phyloP scores from a whole-genome alignment of 2,329 filamentous ascomycete genomes.

The Aspergillus sp. region DNA sequence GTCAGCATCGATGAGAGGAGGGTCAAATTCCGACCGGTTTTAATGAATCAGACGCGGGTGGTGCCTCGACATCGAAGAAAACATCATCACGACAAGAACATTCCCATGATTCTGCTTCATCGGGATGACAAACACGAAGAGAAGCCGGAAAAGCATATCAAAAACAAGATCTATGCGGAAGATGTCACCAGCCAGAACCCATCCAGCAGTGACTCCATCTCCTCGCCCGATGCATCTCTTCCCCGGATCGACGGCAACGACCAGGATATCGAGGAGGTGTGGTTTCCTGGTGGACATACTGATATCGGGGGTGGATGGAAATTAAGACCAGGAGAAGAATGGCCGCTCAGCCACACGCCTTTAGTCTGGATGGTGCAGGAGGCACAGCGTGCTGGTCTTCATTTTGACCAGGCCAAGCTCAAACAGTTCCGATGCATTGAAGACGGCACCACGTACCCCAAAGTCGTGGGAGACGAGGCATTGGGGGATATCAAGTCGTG shows the following conservation, averaged over 20 bases:
- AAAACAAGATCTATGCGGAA: neutral
- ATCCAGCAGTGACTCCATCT: too few species aligned
- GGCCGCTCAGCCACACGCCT: constrained; percentile 59
- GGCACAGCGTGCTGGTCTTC: constrained; percentile 59
- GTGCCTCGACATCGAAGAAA: neutral
- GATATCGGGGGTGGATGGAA: constrained; percentile 75
- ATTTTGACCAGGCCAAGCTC: constrained; percentile 50
- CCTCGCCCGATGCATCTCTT: neutral
- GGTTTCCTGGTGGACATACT: constrained; percentile 67
- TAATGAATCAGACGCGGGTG: constrained; percentile 5
- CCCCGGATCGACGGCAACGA: neutral
- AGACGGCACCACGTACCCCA: too few species aligned
- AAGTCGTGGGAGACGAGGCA: too few species aligned
- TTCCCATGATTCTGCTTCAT: neutral
- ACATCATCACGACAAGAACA: neutral
- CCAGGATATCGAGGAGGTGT: constrained; percentile 68
- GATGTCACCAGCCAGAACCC: neutral
- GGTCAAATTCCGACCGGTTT: constrained; percentile 42
- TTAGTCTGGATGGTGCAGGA: constrained; percentile 65
- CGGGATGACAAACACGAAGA: neutral
- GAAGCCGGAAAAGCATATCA: neutral
- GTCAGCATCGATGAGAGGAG: constrained; percentile 51
- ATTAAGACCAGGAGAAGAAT: constrained; percentile 43
- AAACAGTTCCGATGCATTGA: neutral
- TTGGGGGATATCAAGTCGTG: too few species aligned